Conservation (phyloP, 2,329 filamentous ascomycete genomes). For the Seiridium cupressi region DNA sequence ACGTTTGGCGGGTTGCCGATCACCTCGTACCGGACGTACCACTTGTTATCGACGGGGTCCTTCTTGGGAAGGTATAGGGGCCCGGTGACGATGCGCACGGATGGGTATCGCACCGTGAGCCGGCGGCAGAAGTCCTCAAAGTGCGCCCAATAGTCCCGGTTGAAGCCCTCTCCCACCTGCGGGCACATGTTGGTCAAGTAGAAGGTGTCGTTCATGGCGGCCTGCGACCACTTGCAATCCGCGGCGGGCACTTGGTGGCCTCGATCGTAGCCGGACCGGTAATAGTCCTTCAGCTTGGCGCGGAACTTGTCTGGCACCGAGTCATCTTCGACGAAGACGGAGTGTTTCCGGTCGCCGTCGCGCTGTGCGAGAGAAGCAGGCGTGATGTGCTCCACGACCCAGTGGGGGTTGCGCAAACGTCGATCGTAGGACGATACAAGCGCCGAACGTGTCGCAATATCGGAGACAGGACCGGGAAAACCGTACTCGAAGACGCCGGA, state of each 20-base stretch:
- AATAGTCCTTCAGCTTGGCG: constrained; percentile 89
- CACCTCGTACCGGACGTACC: constrained; percentile 93
- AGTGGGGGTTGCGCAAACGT: constrained; percentile 84
- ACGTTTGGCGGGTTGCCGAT: constrained; percentile 92
- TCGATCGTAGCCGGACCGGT: constrained; percentile 89
- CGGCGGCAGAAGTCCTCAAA: constrained; percentile 95
- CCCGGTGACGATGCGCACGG: constrained; percentile 87
- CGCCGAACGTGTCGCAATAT: constrained; percentile 73
- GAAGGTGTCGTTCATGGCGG: constrained; percentile 94
- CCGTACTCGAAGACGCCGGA: constrained; percentile 80
- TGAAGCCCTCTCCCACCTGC: constrained; percentile 97
- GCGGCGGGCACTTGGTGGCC: constrained; percentile 97
- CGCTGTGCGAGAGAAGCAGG: constrained; percentile 73
- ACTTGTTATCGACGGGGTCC: constrained; percentile 83
- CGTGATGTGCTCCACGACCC: constrained; percentile 97
- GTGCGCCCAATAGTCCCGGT: constrained; percentile 98
- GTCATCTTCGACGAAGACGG: constrained; percentile 77
- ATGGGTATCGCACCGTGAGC: constrained; percentile 77
- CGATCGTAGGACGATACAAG: constrained; percentile 90
- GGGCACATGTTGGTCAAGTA: constrained; percentile 95
- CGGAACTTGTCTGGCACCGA: constrained; percentile 82
- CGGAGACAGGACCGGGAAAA: constrained; percentile 86
- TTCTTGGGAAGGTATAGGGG: constrained; percentile 88
- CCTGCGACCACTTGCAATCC: constrained; percentile 92
- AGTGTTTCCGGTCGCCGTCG: constrained; percentile 81